Conservation (phyloP, 768 basidiomycete species). For the Auriscalpium orientale region DNA sequence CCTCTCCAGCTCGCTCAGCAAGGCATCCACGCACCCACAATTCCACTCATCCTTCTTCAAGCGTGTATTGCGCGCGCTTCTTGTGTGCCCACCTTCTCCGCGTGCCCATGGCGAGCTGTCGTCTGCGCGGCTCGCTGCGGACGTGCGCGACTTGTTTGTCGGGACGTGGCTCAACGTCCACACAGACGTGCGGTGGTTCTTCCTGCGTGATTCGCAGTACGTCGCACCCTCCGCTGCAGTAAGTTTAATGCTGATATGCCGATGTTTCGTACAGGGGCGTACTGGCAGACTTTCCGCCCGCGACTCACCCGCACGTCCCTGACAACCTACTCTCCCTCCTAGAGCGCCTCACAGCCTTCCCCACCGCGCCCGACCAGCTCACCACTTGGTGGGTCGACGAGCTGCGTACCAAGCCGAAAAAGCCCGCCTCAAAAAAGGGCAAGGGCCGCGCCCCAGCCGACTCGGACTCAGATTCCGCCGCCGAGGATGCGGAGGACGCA, state of each 20-base stretch:
- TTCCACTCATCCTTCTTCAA: conserved; percentile 64
- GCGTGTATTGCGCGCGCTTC: conserved; percentile 50
- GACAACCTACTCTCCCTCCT: conserved; percentile 58
- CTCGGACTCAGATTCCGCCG: conserved; percentile 23
- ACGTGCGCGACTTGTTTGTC: conserved; percentile 58
- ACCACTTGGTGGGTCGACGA: conserved; percentile 77
- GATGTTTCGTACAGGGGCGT: conserved; percentile 24
- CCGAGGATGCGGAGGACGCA: conserved; percentile 29
- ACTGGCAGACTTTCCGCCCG: conserved; percentile 17
- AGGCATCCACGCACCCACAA: conserved; percentile 42
- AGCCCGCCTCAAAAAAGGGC: conserved; percentile 34
- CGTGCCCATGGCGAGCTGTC: conserved; percentile 18
- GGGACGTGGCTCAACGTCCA: conserved; percentile 68
- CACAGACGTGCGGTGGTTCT: conserved; percentile 87
- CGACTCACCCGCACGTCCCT: conserved; percentile 29
- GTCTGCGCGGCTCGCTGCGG: conserved; percentile 34
- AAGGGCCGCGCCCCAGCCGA: conserved; percentile 3
- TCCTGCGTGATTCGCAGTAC: conserved; percentile 72
- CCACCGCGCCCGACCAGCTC: conserved; percentile 58
- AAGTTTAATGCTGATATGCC: background rate
- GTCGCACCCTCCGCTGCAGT: conserved; percentile 17
- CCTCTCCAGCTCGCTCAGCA: conserved; percentile 59
- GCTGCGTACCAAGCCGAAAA: conserved; percentile 49
- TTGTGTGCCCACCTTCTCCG: conserved; percentile 51
- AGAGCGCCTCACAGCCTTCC: conserved; percentile 65